These are phyloP conservation scores for Collybia sp. DNA, from an alignment of 768 basidiomycete species.

Conservation along the genomic window DNA sequence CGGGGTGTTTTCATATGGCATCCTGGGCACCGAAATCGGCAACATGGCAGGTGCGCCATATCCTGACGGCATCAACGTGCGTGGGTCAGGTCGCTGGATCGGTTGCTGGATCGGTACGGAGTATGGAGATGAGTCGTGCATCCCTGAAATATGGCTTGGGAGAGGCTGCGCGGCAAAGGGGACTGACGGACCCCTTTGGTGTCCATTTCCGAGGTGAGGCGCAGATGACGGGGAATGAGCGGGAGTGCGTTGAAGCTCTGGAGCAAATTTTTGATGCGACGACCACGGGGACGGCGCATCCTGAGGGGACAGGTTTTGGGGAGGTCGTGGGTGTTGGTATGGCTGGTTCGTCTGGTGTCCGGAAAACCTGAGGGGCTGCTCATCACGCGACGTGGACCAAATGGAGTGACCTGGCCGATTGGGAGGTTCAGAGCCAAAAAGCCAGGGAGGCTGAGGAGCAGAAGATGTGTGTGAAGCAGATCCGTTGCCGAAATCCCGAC, in stretches of 20 bases:
- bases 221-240: slow-evolving; percentile 10
- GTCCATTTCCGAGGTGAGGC: slow-evolving; percentile 9
- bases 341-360: no score
- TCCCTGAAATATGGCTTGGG: slow-evolving; percentile 13
- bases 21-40: no score
- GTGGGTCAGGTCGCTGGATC: no score
- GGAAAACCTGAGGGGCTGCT: slow-evolving; percentile 30
- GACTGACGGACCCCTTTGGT: slow-evolving; percentile 24
- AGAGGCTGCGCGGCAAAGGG: slow-evolving; percentile 16
- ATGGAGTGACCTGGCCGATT: slow-evolving; percentile 50
- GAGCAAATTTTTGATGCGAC: slow-evolving; percentile 21
- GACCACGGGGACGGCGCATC: slow-evolving; percentile 27
- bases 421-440: slow-evolving; percentile 47
- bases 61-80: no score
- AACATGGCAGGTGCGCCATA: no score
- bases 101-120: slow-evolving; percentile 1
- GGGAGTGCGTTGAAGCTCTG: slow-evolving; percentile 23
- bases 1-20: no score
- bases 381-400: slow-evolving; percentile 60
- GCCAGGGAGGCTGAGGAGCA: slow-evolving; percentile 36
- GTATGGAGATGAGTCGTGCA: slow-evolving; percentile 23
- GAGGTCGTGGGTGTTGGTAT: no score
- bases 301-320: no score
- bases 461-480: slow-evolving; percentile 16
- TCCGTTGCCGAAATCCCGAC: slow-evolving; percentile 12